Conservation (phyloP, 2,329 filamentous ascomycete species). For the Penicillium psychrosexuale region DNA sequence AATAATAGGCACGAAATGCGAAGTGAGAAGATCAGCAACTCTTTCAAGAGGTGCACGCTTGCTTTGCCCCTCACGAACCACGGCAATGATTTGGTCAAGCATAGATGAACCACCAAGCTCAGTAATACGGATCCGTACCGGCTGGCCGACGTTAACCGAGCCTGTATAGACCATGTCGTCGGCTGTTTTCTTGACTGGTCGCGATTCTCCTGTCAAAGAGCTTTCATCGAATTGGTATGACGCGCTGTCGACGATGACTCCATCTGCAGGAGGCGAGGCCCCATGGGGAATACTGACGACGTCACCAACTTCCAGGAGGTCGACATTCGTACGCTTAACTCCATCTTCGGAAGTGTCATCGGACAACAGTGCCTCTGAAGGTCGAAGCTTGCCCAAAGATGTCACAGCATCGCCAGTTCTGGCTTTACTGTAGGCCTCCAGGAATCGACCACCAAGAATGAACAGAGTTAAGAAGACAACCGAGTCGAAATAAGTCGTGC, state of each 20-base stretch:
- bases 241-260: constrained; percentile 55
- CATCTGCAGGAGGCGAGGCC: constrained; percentile 80
- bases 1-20: constrained; percentile 50
- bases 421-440: constrained; percentile 85
- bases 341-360: constrained; percentile 11
- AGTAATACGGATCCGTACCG: constrained; percentile 44
- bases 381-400: constrained; percentile 72
- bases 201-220: constrained; percentile 66
- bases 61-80: constrained; percentile 50
- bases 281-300: constrained; percentile 73
- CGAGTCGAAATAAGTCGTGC: constrained; percentile 79
- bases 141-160: constrained; percentile 48
- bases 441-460: constrained; percentile 60
- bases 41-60: constrained; percentile 49
- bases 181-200: constrained; percentile 42
- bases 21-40: constrained; percentile 47
- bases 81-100: constrained; percentile 50
- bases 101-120: constrained; percentile 48
- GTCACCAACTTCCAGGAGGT: constrained; percentile 73
- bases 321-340: constrained; percentile 54
- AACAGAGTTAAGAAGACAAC: constrained; percentile 91
- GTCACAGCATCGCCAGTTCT: constrained; percentile 84
- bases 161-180: constrained; percentile 48
- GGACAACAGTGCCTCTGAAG: constrained; percentile 67
- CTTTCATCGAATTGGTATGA: constrained; percentile 79